These are phyloP conservation scores for Cercospora canescens DNA, from an alignment of 2,329 filamentous ascomycete genomes.

Conservation along the genomic window DNA sequence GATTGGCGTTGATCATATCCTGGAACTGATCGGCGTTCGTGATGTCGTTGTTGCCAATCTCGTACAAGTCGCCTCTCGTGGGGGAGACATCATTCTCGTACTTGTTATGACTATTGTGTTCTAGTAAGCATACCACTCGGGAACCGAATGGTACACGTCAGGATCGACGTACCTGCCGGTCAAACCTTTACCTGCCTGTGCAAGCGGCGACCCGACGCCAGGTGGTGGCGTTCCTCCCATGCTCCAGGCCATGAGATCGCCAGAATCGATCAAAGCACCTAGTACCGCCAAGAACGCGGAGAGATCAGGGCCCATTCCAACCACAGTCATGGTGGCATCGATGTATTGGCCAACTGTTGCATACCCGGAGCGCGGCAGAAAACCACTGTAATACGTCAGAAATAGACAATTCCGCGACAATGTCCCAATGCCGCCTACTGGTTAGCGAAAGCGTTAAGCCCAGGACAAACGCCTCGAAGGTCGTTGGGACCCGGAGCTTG, in stretches of 20 bases:
- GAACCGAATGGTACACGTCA: background rate
- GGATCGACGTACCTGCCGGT: slow-evolving; percentile 13
- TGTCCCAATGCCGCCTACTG: background rate
- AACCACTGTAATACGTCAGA: background rate
- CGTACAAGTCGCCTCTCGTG: slow-evolving; percentile 36
- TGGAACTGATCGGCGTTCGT: slow-evolving; percentile 31
- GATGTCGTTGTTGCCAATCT: slow-evolving; percentile 32
- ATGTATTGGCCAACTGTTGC: slow-evolving; percentile 34
- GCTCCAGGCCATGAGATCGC: slow-evolving; percentile 18
- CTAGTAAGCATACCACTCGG: background rate
- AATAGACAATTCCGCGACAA: background rate
- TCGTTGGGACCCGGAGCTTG: slow-evolving; percentile 31
- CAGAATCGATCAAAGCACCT: slow-evolving; percentile 20
- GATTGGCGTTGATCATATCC: slow-evolving; percentile 29
- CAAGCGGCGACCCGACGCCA: slow-evolving; percentile 11
- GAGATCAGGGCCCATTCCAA: slow-evolving; percentile 37
- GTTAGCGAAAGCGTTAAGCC: slow-evolving; percentile 30
- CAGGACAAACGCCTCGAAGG: slow-evolving; percentile 34
- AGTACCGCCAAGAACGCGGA: slow-evolving; percentile 23
- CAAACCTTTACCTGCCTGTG: slow-evolving; percentile 19
- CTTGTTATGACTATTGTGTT: slow-evolving; percentile 32
- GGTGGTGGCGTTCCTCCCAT: slow-evolving; percentile 23
- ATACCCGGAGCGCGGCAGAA: slow-evolving; percentile 28
- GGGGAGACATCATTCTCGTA: slow-evolving; percentile 39
- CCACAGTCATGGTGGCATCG: slow-evolving; percentile 30